A percentile compares a stretch with the other conserved stretches of the same genome.
phyloP scores from a whole-genome alignment of 306 rosid species.

The Trifolium dubium region DNA sequence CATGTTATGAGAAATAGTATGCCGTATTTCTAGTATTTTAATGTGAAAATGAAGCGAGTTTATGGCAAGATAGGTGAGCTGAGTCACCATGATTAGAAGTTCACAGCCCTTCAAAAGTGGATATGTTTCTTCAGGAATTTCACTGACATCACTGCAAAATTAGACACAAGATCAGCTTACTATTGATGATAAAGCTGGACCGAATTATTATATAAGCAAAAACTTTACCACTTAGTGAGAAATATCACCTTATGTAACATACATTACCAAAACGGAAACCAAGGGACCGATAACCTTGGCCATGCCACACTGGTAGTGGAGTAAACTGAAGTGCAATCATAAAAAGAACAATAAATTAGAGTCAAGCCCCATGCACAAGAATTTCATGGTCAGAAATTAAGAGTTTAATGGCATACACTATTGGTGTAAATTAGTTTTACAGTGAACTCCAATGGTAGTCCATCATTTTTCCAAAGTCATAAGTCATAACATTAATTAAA shows the following conservation, averaged over 20 bases:
- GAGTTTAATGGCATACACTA: neutral
- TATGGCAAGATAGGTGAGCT: slow-evolving; percentile 14
- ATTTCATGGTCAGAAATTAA: slow-evolving; percentile 33
- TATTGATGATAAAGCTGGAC: slow-evolving; percentile 26
- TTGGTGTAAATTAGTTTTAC: neutral
- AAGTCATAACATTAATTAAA: neutral
- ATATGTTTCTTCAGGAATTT: slow-evolving; percentile 91
- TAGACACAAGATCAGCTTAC: slow-evolving; percentile 40
- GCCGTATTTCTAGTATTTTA: slow-evolving; percentile 5
- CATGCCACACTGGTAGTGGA: slow-evolving; percentile 98
- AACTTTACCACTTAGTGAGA: slow-evolving; percentile 32
- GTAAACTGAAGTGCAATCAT: slow-evolving; percentile 62
- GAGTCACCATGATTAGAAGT: slow-evolving; percentile 74
- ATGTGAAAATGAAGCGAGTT: neutral
- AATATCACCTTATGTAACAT: slow-evolving; percentile 89
- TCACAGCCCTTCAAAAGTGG: slow-evolving; percentile 82
- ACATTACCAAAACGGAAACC: slow-evolving; percentile 91
- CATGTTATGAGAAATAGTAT: slow-evolving; percentile 27
- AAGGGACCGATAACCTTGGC: slow-evolving; percentile 79
- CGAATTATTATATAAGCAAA: neutral
- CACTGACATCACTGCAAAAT: slow-evolving; percentile 82
- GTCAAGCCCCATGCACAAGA: slow-evolving; percentile 29
- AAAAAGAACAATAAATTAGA: slow-evolving; percentile 23
- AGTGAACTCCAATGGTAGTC: neutral
- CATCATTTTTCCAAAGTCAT: neutral